Conservation (phyloP, 768 basidiomycete species). For the Suillus paluster region DNA sequence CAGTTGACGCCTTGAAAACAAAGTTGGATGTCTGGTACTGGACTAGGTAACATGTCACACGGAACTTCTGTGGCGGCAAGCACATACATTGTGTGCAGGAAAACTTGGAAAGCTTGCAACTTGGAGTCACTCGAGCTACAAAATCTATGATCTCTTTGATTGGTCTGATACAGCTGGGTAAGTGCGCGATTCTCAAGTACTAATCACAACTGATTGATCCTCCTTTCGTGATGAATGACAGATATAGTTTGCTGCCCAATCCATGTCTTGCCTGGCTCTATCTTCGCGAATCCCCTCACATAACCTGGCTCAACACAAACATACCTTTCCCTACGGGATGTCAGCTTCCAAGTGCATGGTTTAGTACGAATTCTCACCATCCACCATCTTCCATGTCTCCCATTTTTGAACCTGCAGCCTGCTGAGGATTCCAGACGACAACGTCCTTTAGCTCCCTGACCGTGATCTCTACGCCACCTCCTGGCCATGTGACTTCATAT, state of each 20-base stretch:
- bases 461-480: constrained; percentile 56
- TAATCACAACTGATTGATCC: constrained; percentile 24
- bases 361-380: constrained; percentile 56
- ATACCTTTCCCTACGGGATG: constrained; percentile 66
- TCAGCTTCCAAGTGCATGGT: constrained; percentile 14
- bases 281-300: constrained; percentile 70
- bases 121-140: background rate
- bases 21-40: background rate
- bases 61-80: no score
- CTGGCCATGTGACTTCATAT: constrained; percentile 66
- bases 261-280: constrained; percentile 74
- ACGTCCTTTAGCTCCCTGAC: constrained; percentile 70
- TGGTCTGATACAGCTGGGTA: background rate
- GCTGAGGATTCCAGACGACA: constrained; percentile 95
- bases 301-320: constrained; percentile 93
- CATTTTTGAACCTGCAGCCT: constrained; percentile 68
- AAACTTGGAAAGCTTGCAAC: no score
- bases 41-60: background rate
- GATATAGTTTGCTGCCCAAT: constrained; percentile 74
- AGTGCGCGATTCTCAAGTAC: background rate
- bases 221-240: constrained; percentile 39
- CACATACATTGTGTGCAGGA: no score
- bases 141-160: background rate
- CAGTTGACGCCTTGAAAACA: background rate
- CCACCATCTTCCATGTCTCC: constrained; percentile 90